phyloP scores from a whole-genome alignment of 108 stramenopile species.

The Cylindrotheca closterium region DNA sequence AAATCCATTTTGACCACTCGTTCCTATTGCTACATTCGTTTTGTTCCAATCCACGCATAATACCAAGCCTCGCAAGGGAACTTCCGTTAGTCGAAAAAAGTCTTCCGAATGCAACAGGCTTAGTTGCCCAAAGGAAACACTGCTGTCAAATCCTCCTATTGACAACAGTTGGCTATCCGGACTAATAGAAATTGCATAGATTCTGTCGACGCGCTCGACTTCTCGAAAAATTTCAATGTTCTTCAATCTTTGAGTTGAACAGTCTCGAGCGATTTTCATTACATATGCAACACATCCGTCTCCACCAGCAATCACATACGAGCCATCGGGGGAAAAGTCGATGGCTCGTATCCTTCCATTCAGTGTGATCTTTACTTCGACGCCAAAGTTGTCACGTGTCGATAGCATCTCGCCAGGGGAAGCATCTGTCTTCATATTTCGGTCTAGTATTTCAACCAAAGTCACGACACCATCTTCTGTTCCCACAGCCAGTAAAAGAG shows the following conservation, averaged over 20 bases:
- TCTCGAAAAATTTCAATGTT: slow-evolving; percentile 20
- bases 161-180: slow-evolving; percentile 29
- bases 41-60: slow-evolving; percentile 45
- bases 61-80: slow-evolving; percentile 32
- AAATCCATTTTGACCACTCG: slow-evolving; percentile 20
- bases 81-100: slow-evolving; percentile 7
- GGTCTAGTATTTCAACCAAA: slow-evolving; percentile 20
- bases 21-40: slow-evolving; percentile 35
- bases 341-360: slow-evolving; percentile 26
- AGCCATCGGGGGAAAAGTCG: slow-evolving; percentile 14
- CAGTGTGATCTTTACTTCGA: slow-evolving; percentile 17
- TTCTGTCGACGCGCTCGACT: slow-evolving; percentile 47
- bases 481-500: slow-evolving; percentile 33
- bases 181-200: slow-evolving; percentile 44
- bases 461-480: slow-evolving; percentile 26
- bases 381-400: slow-evolving; percentile 1
- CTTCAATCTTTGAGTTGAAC: slow-evolving; percentile 1
- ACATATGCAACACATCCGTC: slow-evolving; percentile 32
- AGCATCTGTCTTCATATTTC: not conserved
- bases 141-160: slow-evolving; percentile 55
- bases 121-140: slow-evolving; percentile 25
- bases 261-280: slow-evolving; percentile 13
- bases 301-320: slow-evolving; percentile 27
- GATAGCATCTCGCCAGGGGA: not conserved
- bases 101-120: not conserved